A percentile compares a stretch with the other conserved stretches of the same genome.
Conservation (phyloP, 2,329 filamentous ascomycete species). For the Fusarium staphyleae region DNA sequence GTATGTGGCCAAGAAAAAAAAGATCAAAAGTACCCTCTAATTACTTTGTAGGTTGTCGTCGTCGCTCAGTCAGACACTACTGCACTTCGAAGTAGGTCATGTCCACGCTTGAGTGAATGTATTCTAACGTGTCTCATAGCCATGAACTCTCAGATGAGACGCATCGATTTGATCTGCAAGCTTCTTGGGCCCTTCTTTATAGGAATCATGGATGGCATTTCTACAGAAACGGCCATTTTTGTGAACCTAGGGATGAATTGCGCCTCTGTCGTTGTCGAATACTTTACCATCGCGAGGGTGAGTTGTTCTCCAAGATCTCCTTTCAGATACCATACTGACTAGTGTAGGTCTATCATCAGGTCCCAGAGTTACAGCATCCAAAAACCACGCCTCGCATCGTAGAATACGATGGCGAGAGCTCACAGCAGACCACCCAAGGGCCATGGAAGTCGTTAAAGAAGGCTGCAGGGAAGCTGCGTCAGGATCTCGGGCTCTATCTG, state of each 20-base stretch:
- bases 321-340: not conserved
- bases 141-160: constrained; percentile 67
- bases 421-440: not conserved
- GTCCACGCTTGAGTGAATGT: not conserved
- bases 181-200: constrained; percentile 64
- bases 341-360: constrained; percentile 38
- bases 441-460: constrained; percentile 1
- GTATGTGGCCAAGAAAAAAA: constrained; percentile 41
- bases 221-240: constrained; percentile 57
- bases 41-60: constrained; percentile 38
- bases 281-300: constrained; percentile 55
- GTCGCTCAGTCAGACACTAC: constrained; percentile 34
- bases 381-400: constrained; percentile 25
- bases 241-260: constrained; percentile 58
- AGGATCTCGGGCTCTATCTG: constrained; percentile 53
- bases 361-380: constrained; percentile 37
- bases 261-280: constrained; percentile 58
- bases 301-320: not conserved
- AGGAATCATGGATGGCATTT: constrained; percentile 57
- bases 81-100: constrained; percentile 27
- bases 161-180: constrained; percentile 68
- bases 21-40: constrained; percentile 4
- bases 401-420: not conserved
- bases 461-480: constrained; percentile 14
- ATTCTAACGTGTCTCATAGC: constrained; percentile 33